Percentiles rank a stretch among this genome's conserved stretches.
Evolutionary conservation across 352 stramenopile species (phyloP).

Genomic region (Globisporangium camurandrum): DNA sequence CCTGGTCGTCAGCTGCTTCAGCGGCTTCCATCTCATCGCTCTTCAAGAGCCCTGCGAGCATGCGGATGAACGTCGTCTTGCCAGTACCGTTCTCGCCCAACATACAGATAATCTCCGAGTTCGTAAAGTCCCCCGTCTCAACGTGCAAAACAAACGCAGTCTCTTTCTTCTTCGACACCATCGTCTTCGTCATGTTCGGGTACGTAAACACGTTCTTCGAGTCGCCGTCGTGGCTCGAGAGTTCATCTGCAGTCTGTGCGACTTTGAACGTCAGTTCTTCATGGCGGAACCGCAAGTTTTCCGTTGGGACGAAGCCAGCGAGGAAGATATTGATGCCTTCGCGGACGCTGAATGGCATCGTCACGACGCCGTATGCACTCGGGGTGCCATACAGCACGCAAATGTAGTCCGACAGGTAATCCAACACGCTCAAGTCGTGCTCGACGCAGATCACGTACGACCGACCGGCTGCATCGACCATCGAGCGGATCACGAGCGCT

Average conservation of each 20-base stretch:
- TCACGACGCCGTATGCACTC: slow-evolving; percentile 99
- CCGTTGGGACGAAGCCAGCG: slow-evolving; percentile 97
- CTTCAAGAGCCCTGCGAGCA: slow-evolving; percentile 98
- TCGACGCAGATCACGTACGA: slow-evolving; percentile 99
- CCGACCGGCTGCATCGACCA: slow-evolving; percentile 86
- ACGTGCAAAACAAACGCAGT: slow-evolving; percentile 97
- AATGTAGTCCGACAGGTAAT: slow-evolving; percentile 99
- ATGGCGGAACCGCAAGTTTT: slow-evolving; percentile 99
- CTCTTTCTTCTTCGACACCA: slow-evolving; percentile 91
- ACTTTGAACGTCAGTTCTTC: slow-evolving; percentile 99
- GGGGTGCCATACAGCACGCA: slow-evolving; percentile 98
- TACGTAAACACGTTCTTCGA: slow-evolving; percentile 93
- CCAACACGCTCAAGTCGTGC: slow-evolving; percentile 99
- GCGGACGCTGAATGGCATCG: slow-evolving; percentile 99
- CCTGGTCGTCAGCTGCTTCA: slow-evolving; percentile 54
- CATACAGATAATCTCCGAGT: slow-evolving; percentile 99
- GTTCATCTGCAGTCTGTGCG: slow-evolving; percentile 89
- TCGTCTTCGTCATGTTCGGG: slow-evolving; percentile 98
- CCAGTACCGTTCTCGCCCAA: slow-evolving; percentile 99
- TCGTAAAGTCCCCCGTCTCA: slow-evolving; percentile 94
- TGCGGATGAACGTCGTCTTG: slow-evolving; percentile 99
- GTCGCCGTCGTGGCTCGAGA: slow-evolving; percentile 77
- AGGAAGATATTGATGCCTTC: slow-evolving; percentile 99
- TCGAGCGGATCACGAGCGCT: slow-evolving; percentile 95
- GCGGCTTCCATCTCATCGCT: slow-evolving; percentile 93